Percentiles rank a stretch among this genome's conserved stretches.
phyloP scores from a whole-genome alignment of 1,139 yeast genomes.

The Saccharomycopsis hybrid region DNA sequence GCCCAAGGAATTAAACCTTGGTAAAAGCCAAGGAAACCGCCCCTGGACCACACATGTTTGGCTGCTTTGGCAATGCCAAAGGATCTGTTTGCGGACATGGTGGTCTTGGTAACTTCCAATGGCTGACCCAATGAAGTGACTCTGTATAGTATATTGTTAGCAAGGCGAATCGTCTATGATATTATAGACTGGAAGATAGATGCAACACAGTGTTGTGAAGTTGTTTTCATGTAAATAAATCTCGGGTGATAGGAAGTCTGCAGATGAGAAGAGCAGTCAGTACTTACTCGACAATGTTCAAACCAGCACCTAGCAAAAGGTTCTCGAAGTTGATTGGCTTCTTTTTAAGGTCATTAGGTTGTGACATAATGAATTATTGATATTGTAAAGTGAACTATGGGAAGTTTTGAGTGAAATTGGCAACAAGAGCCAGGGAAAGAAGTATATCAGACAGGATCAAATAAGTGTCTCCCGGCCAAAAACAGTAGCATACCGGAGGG shows the following conservation, averaged over 20 bases:
- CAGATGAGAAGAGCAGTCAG: no score
- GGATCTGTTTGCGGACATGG: constrained; percentile 94
- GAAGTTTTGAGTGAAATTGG: no score
- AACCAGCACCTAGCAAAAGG: constrained; percentile 87
- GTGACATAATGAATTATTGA: no score
- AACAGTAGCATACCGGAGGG: no score
- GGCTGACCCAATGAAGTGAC: constrained; percentile 96
- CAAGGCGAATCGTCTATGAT: no score
- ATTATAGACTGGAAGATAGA: not conserved
- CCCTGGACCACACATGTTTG: constrained; percentile 81
- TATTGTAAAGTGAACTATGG: no score
- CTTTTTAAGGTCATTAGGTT: constrained; percentile 43
- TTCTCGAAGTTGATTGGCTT: constrained; percentile 87
- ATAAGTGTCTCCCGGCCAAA: no score
- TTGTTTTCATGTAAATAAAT: no score
- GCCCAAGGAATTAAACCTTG: constrained; percentile 99
- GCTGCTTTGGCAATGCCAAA: constrained; percentile 64
- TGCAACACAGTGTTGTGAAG: not conserved
- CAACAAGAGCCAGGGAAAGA: no score
- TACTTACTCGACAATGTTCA: constrained; percentile 67
- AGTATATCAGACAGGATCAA: no score
- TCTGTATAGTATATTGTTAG: constrained; percentile 22
- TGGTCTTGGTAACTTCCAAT: constrained; percentile 88
- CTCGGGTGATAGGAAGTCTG: no score
- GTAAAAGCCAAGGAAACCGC: constrained; percentile 86